These are phyloP conservation scores for Termitomyces sp. DNA, from an alignment of 1,284 basidiomycete species.

Conservation along the genomic window DNA sequence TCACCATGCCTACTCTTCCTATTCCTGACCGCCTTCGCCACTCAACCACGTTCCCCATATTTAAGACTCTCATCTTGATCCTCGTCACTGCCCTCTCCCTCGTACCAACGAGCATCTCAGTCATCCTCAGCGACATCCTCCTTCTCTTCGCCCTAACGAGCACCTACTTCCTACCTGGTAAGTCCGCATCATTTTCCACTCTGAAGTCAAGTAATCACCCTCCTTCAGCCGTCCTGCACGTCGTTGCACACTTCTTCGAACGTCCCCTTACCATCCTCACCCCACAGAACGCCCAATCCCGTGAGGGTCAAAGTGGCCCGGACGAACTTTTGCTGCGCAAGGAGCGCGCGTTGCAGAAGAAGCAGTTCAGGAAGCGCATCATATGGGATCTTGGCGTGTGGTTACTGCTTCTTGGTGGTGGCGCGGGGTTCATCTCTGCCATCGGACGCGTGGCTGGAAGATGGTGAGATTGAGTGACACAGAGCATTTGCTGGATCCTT, in stretches of 20 bases:
- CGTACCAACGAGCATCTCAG: constrained; percentile 31
- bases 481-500: not conserved
- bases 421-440: constrained; percentile 19
- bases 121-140: constrained; percentile 41
- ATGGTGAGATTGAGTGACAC: constrained; percentile 10
- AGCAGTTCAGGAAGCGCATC: constrained; percentile 56
- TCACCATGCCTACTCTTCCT: constrained; percentile 48
- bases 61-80: constrained; percentile 37
- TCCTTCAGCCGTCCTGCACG: constrained; percentile 52
- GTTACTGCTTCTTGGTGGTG: constrained; percentile 38
- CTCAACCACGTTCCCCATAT: constrained; percentile 43
- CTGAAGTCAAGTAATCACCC: not conserved
- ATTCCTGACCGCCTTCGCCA: constrained; percentile 40
- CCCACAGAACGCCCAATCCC: constrained; percentile 31
- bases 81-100: constrained; percentile 41
- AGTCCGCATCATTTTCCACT: constrained; percentile 9
- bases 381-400: constrained; percentile 72
- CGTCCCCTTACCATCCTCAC: constrained; percentile 66
- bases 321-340: constrained; percentile 72
- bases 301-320: constrained; percentile 17
- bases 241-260: constrained; percentile 63
- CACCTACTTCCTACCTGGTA: constrained; percentile 60
- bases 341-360: constrained; percentile 64
- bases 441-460: constrained; percentile 16
- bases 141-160: constrained; percentile 47